A percentile compares a stretch with the other conserved stretches of the same genome.
Evolutionary conservation across 2,329 filamentous ascomycete species (phyloP).

Genomic region (Cladosporium cucumerinum): DNA sequence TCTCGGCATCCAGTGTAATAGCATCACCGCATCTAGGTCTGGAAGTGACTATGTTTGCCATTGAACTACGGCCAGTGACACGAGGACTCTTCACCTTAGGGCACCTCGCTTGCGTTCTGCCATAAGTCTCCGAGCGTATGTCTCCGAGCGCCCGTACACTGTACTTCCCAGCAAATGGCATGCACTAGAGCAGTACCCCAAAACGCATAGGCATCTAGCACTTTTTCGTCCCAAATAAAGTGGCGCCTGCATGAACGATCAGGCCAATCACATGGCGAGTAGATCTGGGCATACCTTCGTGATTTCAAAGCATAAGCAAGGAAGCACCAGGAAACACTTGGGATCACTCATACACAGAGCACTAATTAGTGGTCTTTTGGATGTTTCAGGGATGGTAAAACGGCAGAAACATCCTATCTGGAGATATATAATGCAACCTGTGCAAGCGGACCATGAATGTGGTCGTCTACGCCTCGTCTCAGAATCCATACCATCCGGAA

Average conservation of each 20-base stretch:
- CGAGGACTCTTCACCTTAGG: neutral
- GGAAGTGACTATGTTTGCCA: neutral
- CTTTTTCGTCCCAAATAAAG: neutral
- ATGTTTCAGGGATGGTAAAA: too few species aligned
- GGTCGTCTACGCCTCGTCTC: too few species aligned
- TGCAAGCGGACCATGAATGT: too few species aligned
- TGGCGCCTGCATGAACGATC: neutral
- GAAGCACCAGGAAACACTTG: neutral
- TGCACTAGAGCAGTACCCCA: neutral
- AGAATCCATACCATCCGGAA: too few species aligned
- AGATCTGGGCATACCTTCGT: neutral
- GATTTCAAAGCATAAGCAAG: neutral
- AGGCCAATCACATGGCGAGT: neutral
- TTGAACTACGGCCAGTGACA: neutral
- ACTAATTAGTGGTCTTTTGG: too few species aligned
- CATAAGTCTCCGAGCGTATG: neutral
- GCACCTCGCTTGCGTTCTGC: too few species aligned
- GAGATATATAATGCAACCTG: too few species aligned
- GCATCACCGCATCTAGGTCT: neutral
- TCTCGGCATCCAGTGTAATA: neutral
- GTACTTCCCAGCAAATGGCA: neutral
- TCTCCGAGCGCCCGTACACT: neutral
- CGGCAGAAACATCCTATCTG: too few species aligned
- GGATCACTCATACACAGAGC: too few species aligned
- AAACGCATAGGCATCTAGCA: neutral